Evolutionary conservation across 306 rosid species (phyloP).

Genomic region (Quercus parvula): DNA sequence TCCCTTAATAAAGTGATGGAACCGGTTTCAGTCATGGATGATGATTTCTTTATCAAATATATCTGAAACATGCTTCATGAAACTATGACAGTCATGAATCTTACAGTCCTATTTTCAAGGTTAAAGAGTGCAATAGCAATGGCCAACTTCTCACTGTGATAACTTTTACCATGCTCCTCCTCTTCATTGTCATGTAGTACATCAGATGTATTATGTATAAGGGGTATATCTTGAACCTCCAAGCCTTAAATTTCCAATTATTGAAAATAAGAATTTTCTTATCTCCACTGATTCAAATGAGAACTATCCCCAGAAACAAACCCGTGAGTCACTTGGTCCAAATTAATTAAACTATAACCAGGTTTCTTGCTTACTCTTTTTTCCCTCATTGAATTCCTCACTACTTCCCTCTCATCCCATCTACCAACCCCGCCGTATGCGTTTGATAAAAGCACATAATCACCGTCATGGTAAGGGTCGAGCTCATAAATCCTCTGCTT

Average conservation of each 20-base stretch:
- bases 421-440: conserved; percentile 56
- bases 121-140: conserved; percentile 54
- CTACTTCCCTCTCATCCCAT: conserved; percentile 45
- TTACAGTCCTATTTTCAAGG: conserved; percentile 31
- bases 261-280: conserved; percentile 30
- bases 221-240: conserved; percentile 41
- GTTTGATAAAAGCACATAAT: conserved; percentile 58
- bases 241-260: conserved; percentile 31
- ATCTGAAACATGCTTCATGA: conserved; percentile 56
- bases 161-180: conserved; percentile 52
- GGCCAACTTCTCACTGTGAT: conserved; percentile 63
- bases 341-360: conserved; percentile 46
- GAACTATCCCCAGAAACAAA: conserved; percentile 56
- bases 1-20: conserved; percentile 53
- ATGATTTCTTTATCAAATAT: conserved; percentile 36
- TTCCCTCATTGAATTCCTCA: conserved; percentile 49
- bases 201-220: conserved; percentile 13
- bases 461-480: conserved; percentile 51
- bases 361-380: conserved; percentile 49
- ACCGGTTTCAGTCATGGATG: conserved; percentile 49
- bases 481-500: conserved; percentile 37
- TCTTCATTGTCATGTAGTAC: conserved; percentile 58
- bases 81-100: conserved; percentile 54
- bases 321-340: conserved; percentile 49
- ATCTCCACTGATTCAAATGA: conserved; percentile 45